phyloP scores from a whole-genome alignment of 768 basidiomycete species.

The Chalciporus piperatus region DNA sequence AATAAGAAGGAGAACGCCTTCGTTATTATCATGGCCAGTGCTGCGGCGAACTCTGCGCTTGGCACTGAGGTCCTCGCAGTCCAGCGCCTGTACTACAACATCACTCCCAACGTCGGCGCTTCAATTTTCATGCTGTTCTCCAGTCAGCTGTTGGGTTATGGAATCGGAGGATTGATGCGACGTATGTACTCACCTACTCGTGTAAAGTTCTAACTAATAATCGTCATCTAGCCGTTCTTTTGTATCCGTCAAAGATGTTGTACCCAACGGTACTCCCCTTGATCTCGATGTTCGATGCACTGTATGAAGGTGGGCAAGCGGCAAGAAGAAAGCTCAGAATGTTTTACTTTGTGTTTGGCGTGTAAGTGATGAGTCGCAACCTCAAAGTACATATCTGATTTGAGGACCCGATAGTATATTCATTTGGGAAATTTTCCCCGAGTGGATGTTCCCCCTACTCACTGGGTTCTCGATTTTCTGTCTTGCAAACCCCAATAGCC shows the following conservation, averaged over 20 bases:
- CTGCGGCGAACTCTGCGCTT: conserved; percentile 53
- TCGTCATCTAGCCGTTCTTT: conserved; percentile 13
- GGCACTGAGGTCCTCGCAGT: conserved; percentile 56
- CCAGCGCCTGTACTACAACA: conserved; percentile 52
- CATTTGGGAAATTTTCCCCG: conserved; percentile 24
- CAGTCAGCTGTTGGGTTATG: conserved; percentile 44
- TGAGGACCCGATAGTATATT: conserved; percentile 32
- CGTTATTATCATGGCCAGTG: conserved; percentile 54
- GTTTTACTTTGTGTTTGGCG: conserved; percentile 20
- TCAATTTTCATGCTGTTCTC: conserved; percentile 46
- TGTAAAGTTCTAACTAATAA: neutral
- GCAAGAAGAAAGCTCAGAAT: conserved; percentile 40
- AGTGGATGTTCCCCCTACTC: conserved; percentile 51
- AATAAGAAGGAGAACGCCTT: conserved; percentile 62
- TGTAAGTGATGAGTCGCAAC: conserved; percentile 22
- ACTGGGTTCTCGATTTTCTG: conserved; percentile 66
- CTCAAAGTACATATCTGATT: conserved; percentile 7
- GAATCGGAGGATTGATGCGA: conserved; percentile 53
- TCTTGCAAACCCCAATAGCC: conserved; percentile 43
- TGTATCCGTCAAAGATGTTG: conserved; percentile 48
- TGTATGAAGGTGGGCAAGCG: conserved; percentile 40
- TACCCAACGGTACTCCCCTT: conserved; percentile 33
- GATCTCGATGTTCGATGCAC: conserved; percentile 27
- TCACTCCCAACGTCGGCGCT: conserved; percentile 45
- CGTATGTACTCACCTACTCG: conserved; percentile 25